Conservation (phyloP, 202 grass and related monocot genomes). For the Hordeum pubiflorum region DNA sequence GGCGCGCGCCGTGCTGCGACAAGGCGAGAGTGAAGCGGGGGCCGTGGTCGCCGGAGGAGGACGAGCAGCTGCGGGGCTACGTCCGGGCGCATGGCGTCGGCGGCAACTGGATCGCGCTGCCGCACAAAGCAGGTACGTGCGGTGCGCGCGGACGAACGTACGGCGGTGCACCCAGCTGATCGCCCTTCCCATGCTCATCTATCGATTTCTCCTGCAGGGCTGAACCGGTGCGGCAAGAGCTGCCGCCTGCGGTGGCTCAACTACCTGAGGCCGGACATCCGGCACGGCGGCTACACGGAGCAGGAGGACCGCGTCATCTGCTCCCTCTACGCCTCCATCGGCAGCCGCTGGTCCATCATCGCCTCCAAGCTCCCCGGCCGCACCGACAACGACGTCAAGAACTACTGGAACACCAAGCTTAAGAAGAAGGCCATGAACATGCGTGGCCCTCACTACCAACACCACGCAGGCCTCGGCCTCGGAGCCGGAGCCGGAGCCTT, state of each 20-base stretch:
- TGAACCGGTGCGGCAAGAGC: constrained; percentile 93
- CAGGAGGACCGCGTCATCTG: constrained; percentile 58
- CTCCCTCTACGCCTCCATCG: constrained; percentile 54
- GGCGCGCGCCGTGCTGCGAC: constrained; percentile 94
- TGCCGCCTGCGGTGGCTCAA: constrained; percentile 92
- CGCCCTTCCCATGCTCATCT: neutral
- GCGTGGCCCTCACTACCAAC: neutral
- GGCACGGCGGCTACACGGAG: constrained; percentile 64
- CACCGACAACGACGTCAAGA: constrained; percentile 85
- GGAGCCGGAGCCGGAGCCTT: neutral
- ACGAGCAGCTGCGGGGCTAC: constrained; percentile 55
- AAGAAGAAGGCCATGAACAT: constrained; percentile 48
- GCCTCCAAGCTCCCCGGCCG: constrained; percentile 53
- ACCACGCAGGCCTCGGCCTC: neutral
- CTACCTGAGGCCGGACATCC: constrained; percentile 81
- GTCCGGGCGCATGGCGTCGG: constrained; percentile 51
- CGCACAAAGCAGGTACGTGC: constrained; percentile 70
- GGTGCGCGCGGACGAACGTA: no score
- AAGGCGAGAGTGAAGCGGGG: constrained; percentile 85
- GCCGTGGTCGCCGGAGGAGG: constrained; percentile 91
- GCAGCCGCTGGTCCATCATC: constrained; percentile 74
- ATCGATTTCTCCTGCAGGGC: constrained; percentile 5
- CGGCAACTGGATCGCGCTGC: constrained; percentile 88
- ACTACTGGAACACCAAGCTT: constrained; percentile 89
- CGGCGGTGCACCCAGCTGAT: no score